Percentiles rank a stretch among this genome's conserved stretches.
These are phyloP conservation scores for Tuber calosporum DNA, from an alignment of 495 filamentous ascomycete genomes.

Conservation along the genomic window DNA sequence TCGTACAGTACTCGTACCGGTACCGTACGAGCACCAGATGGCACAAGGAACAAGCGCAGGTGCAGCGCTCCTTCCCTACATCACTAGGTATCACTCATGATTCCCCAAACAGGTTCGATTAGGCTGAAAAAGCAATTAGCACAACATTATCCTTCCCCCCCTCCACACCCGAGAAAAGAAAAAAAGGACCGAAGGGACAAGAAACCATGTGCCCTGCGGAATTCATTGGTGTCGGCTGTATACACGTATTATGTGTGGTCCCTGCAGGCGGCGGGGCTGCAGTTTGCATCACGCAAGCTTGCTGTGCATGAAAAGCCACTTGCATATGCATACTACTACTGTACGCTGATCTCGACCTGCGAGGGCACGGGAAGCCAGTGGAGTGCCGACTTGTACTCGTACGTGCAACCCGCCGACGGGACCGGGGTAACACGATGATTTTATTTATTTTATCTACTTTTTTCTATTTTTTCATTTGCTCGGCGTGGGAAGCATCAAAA, in stretches of 20 bases:
- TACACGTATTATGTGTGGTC: slow-evolving; percentile 43
- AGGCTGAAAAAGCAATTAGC: slow-evolving; percentile 4
- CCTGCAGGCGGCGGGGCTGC: slow-evolving; percentile 42
- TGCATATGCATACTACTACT: slow-evolving; percentile 44
- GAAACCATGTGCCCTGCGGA: slow-evolving; percentile 36
- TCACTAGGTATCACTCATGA: slow-evolving; percentile 1
- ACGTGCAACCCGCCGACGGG: slow-evolving; percentile 33
- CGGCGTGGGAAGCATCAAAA: neutral
- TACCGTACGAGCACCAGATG: too few species aligned
- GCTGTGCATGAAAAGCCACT: slow-evolving; percentile 42
- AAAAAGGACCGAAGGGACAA: slow-evolving; percentile 19
- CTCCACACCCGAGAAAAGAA: slow-evolving; percentile 2
- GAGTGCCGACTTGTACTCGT: slow-evolving; percentile 33
- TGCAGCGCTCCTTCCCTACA: slow-evolving; percentile 5
- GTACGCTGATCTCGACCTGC: slow-evolving; percentile 45
- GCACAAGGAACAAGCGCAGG: neutral
- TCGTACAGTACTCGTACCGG: too few species aligned
- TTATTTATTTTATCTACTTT: slow-evolving; percentile 8
- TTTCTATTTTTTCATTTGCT: slow-evolving; percentile 2
- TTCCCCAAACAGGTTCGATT: neutral
- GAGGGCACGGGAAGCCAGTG: slow-evolving; percentile 43
- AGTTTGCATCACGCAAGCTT: slow-evolving; percentile 42
- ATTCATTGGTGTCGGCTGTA: slow-evolving; percentile 42
- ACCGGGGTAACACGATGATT: slow-evolving; percentile 37
- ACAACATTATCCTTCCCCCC: neutral